Conservation (phyloP, 441 rosid genomes). For the Pelargonium australe region DNA sequence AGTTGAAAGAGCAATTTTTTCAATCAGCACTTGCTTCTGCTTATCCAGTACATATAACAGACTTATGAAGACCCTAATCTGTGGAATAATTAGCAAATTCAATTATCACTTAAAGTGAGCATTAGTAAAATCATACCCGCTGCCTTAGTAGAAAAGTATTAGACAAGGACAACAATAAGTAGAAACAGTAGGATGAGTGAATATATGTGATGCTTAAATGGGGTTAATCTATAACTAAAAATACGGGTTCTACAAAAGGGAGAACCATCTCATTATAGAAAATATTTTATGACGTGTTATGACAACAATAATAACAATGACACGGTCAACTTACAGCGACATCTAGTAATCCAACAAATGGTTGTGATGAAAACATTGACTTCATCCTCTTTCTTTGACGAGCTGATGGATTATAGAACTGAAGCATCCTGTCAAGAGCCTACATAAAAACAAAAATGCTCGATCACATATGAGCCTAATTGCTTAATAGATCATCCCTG, state of each 20-base stretch:
- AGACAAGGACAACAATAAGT: not conserved
- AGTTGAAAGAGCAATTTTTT: no score
- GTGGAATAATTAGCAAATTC: not conserved
- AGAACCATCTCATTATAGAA: not conserved
- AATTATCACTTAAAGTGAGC: not conserved
- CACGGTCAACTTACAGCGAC: slow-evolving; percentile 70
- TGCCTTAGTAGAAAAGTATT: not conserved
- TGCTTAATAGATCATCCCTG: slow-evolving; percentile 10
- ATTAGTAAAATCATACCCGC: not conserved
- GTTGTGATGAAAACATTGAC: slow-evolving; percentile 42
- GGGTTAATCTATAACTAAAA: not conserved
- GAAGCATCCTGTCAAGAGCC: slow-evolving; percentile 69
- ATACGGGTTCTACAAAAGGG: not conserved
- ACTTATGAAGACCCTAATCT: not conserved
- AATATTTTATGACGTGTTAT: not conserved
- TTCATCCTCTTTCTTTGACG: slow-evolving; percentile 37
- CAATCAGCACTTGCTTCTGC: no score
- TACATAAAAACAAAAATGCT: slow-evolving; percentile 28
- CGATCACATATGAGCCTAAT: slow-evolving; percentile 1
- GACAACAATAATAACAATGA: slow-evolving; percentile 14
- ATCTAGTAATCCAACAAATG: slow-evolving; percentile 72
- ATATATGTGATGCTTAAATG: not conserved
- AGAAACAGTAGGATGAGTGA: not conserved
- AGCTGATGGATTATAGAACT: slow-evolving; percentile 36
- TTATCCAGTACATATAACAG: not conserved